These are phyloP conservation scores for Akanthomyces muscarius DNA, from an alignment of 2,329 filamentous ascomycete species.

Conservation along the genomic window DNA sequence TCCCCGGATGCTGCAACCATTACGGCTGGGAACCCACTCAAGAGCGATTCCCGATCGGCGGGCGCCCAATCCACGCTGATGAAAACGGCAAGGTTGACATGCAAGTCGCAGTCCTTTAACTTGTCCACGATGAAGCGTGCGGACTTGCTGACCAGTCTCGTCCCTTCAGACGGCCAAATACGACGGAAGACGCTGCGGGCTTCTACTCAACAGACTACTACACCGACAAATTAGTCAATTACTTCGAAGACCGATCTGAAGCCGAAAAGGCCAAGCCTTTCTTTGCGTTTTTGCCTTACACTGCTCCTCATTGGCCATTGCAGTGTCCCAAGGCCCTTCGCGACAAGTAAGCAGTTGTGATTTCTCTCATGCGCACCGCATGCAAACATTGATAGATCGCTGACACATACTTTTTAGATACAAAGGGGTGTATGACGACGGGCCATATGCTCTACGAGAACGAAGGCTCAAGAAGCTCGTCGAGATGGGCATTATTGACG, in stretches of 20 bases:
- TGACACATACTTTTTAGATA: conserved; percentile 32
- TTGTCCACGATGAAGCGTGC: no score
- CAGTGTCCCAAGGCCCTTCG: conserved; percentile 38
- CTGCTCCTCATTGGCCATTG: conserved; percentile 48
- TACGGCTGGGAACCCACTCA: no score
- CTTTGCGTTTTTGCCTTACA: conserved; percentile 56
- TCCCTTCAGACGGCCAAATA: conserved; percentile 22
- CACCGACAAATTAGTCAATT: conserved; percentile 49
- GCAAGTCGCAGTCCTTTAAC: no score
- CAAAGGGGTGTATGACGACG: conserved; percentile 45
- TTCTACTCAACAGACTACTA: conserved; percentile 54
- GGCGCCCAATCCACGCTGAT: no score
- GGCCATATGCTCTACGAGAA: conserved; percentile 42
- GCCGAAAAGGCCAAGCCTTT: conserved; percentile 38
- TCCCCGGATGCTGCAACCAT: no score
- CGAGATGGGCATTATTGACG: conserved; percentile 36
- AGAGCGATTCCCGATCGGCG: no score
- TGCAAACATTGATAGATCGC: no score
- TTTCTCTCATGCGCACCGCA: no score
- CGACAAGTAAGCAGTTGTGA: conserved; percentile 32
- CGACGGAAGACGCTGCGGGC: conserved; percentile 31
- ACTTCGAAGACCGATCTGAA: conserved; percentile 32
- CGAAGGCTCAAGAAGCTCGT: conserved; percentile 42
- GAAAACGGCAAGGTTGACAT: no score
- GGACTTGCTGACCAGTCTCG: no score